Base-by-base conservation (phyloP, 768 basidiomycete genomes). In the Chalciporus pseudorubinellus region DNA sequence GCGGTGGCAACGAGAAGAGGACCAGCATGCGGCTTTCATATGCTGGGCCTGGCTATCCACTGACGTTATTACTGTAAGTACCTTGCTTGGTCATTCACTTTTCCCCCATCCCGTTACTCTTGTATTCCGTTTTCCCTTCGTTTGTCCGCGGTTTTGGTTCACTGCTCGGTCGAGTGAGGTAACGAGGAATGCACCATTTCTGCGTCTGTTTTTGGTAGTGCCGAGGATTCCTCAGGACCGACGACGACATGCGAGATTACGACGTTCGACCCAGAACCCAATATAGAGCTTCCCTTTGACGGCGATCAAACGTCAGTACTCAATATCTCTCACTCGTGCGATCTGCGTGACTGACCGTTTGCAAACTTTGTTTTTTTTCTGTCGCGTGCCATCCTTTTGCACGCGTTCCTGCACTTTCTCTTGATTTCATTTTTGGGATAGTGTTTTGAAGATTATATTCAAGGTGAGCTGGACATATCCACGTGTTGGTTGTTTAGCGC, bases 21-120 rank as follows among this genome's bases (percentile, higher is more conserved):
- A 95, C 94, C 8, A 83, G 87, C 42, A 88, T 95, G 87, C 78
- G 92, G 53, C 80, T 97, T 80, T 81, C 81, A 13, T 97, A 93
- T 73, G 72, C 71, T 28, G 92, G 94, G 1, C 64, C 77, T 26
- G 94, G 94, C 9, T 78, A 86, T 65, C 90, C 91, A 11, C 70
- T 98, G 58, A 83, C 81, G 5, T 64, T 98, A 41, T 71, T 89
- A 24, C 77, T 97, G 94, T 93, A 61, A 67, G 86, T 76, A 33
- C 21, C 20, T 34, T n/a, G 26, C 47, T 34, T 44, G 41, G 2
- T 49, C 26, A 20, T 41, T 42, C 13, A 13, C 14, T 46, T 24
- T 50, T 38, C 22, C 24, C 18, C 10, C 20, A 16, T 34, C 16
- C 36, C 20, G 43, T 28, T n/a, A 7, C 28, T n/a, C 19, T n/a